Evolutionary conservation across 202 grass and related monocot genomes (phyloP).

Genomic region (Setaria viridis): DNA sequence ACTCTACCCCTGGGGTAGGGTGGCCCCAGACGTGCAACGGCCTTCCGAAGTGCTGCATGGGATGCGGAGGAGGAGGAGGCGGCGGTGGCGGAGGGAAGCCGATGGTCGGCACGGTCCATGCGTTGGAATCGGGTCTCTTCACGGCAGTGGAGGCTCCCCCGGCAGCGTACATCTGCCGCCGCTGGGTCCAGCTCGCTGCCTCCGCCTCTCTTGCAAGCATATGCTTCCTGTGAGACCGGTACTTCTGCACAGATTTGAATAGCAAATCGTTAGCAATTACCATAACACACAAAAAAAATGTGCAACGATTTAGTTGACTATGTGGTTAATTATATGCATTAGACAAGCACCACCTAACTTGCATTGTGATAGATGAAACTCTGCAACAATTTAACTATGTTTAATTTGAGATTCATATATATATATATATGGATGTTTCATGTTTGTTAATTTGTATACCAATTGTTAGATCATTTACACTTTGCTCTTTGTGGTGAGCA

Average conservation of each 20-base stretch:
- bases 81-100: constrained; percentile 50
- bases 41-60: constrained; percentile 46
- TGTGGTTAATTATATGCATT: not conserved
- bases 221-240: constrained; percentile 90
- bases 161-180: constrained; percentile 61
- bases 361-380: not conserved
- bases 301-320: too few relatives aligned
- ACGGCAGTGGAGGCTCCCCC: not conserved
- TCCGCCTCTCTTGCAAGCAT: constrained; percentile 74
- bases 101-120: constrained; percentile 68
- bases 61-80: constrained; percentile 7
- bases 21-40: constrained; percentile 88
- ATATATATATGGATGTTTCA: not conserved
- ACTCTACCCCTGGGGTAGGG: constrained; percentile 54
- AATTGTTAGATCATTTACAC: not conserved
- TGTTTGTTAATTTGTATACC: not conserved
- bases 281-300: not conserved
- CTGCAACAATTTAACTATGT: not conserved
- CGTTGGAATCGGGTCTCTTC: constrained; percentile 46
- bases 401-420: not conserved
- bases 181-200: constrained; percentile 70
- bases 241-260: constrained; percentile 62
- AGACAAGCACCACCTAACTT: not conserved
- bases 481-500: not conserved
- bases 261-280: not conserved